Percentiles rank a stretch among this genome's conserved stretches.
phyloP scores from a whole-genome alignment of 139 green algal genomes.

The Tetradesmus obliquus region DNA sequence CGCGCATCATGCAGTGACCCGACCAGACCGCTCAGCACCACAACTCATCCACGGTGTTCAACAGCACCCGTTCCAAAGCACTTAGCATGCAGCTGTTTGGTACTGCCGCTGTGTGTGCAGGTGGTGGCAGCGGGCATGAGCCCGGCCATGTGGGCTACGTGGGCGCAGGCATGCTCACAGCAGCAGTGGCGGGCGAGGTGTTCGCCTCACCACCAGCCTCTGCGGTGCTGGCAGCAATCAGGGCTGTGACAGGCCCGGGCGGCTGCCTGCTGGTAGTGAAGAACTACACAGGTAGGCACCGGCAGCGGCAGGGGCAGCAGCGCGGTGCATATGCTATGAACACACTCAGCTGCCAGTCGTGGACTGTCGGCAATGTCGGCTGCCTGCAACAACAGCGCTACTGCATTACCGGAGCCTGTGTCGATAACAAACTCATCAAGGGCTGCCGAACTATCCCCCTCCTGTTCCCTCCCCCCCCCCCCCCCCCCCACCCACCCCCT shows the following conservation, averaged over 20 bases:
- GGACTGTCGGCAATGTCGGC: not conserved
- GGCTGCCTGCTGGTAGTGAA: not conserved
- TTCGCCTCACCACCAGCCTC: slow-evolving; percentile 86
- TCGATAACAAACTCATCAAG: too few relatives aligned
- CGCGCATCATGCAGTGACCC: too few relatives aligned
- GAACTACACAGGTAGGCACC: slow-evolving; percentile 48
- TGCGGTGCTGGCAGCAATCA: slow-evolving; percentile 87
- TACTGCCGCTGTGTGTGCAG: not conserved
- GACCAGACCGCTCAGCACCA: too few relatives aligned
- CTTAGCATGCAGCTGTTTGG: not conserved
- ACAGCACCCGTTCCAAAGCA: not conserved
- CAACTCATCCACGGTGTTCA: too few relatives aligned
- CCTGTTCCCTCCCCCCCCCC: not conserved
- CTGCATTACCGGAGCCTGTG: too few relatives aligned
- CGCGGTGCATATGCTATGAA: not conserved
- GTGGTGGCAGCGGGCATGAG: slow-evolving; percentile 74
- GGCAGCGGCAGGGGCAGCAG: slow-evolving; percentile 54
- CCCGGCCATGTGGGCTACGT: slow-evolving; percentile 87
- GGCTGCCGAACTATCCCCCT: too few relatives aligned
- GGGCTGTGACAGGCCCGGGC: slow-evolving; percentile 22
- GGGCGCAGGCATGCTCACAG: slow-evolving; percentile 88
- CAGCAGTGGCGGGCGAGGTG: slow-evolving; percentile 91
- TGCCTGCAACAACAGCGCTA: too few relatives aligned
- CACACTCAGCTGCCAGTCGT: not conserved
- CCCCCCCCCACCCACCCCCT: not conserved